Evolutionary conservation across 2,329 filamentous ascomycete species (phyloP).

Genomic region (Stemphylium lycopersici): DNA sequence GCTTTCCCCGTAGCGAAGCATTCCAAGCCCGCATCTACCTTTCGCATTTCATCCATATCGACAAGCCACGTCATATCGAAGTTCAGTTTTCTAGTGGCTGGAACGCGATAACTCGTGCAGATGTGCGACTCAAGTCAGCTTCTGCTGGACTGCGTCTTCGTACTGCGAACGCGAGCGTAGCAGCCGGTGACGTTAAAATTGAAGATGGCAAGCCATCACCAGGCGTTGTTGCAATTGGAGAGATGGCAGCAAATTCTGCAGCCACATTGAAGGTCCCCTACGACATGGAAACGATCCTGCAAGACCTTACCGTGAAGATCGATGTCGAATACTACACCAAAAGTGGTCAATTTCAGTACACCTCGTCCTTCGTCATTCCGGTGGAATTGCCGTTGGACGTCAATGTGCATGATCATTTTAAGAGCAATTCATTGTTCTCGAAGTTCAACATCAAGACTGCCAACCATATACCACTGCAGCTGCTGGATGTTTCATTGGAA

Average conservation of each 20-base stretch:
- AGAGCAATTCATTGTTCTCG: conserved; percentile 79
- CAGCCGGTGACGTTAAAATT: conserved; percentile 52
- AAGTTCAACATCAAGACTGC: conserved; percentile 90
- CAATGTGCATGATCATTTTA: conserved; percentile 96
- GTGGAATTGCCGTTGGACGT: conserved; percentile 86
- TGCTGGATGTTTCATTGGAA: conserved; percentile 73
- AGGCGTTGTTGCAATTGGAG: conserved; percentile 54
- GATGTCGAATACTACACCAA: conserved; percentile 77
- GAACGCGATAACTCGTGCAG: conserved; percentile 65
- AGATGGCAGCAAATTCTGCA: conserved; percentile 53
- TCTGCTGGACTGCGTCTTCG: conserved; percentile 65
- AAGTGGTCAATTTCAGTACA: conserved; percentile 68
- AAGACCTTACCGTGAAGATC: conserved; percentile 73
- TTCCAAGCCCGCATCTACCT: conserved; percentile 72
- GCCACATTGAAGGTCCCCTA: conserved; percentile 77
- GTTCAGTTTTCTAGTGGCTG: conserved; percentile 74
- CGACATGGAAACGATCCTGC: conserved; percentile 77
- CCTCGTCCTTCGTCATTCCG: conserved; percentile 67
- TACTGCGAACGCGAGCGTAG: conserved; percentile 56
- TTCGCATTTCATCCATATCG: conserved; percentile 76
- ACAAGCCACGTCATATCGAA: conserved; percentile 78
- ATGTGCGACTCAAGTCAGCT: conserved; percentile 62
- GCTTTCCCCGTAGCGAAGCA: conserved; percentile 73
- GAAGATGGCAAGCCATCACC: conserved; percentile 52
- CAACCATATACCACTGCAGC: conserved; percentile 72